Evolutionary conservation across 1,284 basidiomycete genomes (phyloP).

Genomic region (Ustilago nuda): DNA sequence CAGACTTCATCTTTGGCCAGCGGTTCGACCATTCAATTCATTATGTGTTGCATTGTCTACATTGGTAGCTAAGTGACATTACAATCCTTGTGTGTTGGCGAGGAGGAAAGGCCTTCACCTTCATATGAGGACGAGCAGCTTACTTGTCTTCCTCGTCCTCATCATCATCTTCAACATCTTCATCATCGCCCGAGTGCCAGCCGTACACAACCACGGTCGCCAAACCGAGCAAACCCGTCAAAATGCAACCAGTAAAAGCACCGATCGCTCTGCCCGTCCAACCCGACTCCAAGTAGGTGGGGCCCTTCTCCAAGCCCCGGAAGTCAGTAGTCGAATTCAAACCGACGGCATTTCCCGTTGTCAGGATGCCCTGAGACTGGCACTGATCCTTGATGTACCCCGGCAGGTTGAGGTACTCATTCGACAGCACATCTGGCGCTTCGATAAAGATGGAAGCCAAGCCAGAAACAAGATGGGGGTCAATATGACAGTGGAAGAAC

Average conservation of each 20-base stretch:
- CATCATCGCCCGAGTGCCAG: slow-evolving; percentile 41
- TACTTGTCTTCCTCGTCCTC: slow-evolving; percentile 37
- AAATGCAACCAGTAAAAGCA: slow-evolving; percentile 85
- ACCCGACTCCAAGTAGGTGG: slow-evolving; percentile 46
- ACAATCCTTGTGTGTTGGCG: background rate
- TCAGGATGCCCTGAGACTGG: slow-evolving; percentile 74
- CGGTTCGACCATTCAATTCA: background rate
- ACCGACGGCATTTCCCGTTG: slow-evolving; percentile 66
- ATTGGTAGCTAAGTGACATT: background rate
- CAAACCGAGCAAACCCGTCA: slow-evolving; percentile 85
- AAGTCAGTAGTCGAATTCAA: slow-evolving; percentile 61
- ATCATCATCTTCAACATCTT: slow-evolving; percentile 40
- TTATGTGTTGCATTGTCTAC: slow-evolving; percentile 4
- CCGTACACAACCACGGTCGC: slow-evolving; percentile 82
- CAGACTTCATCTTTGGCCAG: background rate
- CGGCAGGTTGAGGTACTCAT: slow-evolving; percentile 73
- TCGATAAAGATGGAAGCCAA: slow-evolving; percentile 81
- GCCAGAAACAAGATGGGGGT: slow-evolving; percentile 74
- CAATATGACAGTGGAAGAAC: slow-evolving; percentile 64
- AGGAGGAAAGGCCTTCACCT: background rate
- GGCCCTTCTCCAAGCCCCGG: slow-evolving; percentile 34
- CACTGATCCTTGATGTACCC: slow-evolving; percentile 79
- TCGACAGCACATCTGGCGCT: slow-evolving; percentile 73
- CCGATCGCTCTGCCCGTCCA: slow-evolving; percentile 72
- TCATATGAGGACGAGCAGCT: background rate